Percentiles rank a stretch among this genome's conserved stretches.
Conservation (phyloP, 441 rosid species). For the Jatropha podagrica region DNA sequence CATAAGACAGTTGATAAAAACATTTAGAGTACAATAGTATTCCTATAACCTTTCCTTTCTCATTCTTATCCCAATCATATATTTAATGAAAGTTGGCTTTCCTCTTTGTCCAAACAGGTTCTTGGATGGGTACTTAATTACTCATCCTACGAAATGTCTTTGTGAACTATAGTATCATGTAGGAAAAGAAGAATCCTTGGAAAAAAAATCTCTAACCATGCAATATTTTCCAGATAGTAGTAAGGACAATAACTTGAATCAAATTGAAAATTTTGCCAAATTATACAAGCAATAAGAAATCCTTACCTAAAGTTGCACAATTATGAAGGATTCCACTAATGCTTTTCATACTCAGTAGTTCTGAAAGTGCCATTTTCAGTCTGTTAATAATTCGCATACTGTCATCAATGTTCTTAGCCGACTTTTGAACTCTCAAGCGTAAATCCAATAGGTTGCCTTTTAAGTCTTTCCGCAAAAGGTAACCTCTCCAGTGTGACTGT, state of each 20-base stretch:
- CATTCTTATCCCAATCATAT: not conserved
- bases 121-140: not conserved
- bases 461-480: constrained; percentile 64
- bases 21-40: not conserved
- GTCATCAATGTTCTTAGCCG: constrained; percentile 82
- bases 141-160: not conserved
- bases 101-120: not conserved
- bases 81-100: not conserved
- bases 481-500: constrained; percentile 87
- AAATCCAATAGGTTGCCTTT: constrained; percentile 57
- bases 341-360: constrained; percentile 72
- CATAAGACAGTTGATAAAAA: not conserved
- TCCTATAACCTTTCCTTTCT: not conserved
- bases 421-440: constrained; percentile 62
- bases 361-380: constrained; percentile 74
- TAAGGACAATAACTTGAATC: not conserved
- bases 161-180: not conserved
- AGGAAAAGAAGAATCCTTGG: not conserved
- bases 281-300: not conserved
- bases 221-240: not conserved
- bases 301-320: constrained; percentile 77
- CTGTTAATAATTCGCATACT: constrained; percentile 75
- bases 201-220: not conserved
- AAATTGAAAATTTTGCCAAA: not conserved
- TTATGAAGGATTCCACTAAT: constrained; percentile 79